phyloP scores from a whole-genome alignment of 345 rosid genomes.

The Cardamine chenopodiifolia region DNA sequence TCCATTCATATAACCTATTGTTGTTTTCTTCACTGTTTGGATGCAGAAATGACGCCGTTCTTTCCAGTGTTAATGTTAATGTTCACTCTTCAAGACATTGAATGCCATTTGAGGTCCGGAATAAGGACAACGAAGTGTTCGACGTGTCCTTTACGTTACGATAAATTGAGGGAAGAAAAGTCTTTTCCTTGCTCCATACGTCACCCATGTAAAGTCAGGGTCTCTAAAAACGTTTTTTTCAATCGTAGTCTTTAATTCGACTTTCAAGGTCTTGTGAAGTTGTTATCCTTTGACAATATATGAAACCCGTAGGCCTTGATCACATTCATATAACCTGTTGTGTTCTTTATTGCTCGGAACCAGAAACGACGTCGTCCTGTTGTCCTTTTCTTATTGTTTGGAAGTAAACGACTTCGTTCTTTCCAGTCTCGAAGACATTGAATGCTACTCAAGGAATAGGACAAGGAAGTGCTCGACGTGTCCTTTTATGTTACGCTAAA shows the following conservation, averaged over 20 bases:
- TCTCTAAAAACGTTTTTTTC: background rate
- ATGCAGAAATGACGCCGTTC: background rate
- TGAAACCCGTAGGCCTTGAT: background rate
- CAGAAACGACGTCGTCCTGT: too few species aligned
- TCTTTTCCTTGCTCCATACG: constrained; percentile 14
- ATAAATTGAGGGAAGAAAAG: background rate
- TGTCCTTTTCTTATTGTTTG: too few species aligned
- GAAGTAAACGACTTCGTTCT: background rate
- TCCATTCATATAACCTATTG: background rate
- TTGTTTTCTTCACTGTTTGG: background rate
- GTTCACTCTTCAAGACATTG: background rate
- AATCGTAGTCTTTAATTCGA: background rate
- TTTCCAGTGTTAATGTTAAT: too few species aligned
- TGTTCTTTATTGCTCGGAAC: too few species aligned
- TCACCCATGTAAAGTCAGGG: constrained; percentile 23
- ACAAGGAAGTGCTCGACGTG: background rate
- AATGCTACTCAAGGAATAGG: background rate
- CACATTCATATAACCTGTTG: background rate
- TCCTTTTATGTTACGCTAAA: background rate
- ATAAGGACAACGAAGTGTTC: background rate
- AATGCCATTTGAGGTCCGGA: background rate
- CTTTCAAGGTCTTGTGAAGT: background rate
- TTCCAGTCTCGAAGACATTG: background rate
- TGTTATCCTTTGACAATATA: background rate
- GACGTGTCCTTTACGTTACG: constrained; percentile 7